Evolutionary conservation across 2,329 filamentous ascomycete genomes (phyloP), one percentile per base, ranked within the genome.

Genomic region (Trichoderma harzianum): DNA sequence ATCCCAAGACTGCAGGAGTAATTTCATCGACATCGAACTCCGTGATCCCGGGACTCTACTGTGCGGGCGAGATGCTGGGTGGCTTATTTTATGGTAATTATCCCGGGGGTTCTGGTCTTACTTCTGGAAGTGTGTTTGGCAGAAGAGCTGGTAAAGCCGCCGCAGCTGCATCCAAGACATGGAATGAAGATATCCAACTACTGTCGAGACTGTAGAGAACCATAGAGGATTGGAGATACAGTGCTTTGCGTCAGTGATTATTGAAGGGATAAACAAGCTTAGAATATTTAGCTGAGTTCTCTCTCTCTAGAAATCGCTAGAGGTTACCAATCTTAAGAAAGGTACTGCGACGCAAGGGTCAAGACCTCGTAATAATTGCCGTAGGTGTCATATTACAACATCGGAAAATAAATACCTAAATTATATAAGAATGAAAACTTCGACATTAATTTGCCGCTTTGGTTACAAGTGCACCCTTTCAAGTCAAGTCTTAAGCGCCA

Each of bases 11-110:
- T 0, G 84, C 87, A 0, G 83, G 82, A 3, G 85, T 91, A 1
- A 77, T 91, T 16, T 83, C 82, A 2, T 80, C 83, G 5, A 77
- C 79, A 1, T 86, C 83, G 0, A 82, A 81, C 1, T 75, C 76
- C 5, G 79, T 82, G n/a, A 83, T 92, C 6, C 83, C 84, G 0
- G 88, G 89, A 0, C 76, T 92, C 2, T 91, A 85, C 73, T 90
- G 88, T 74, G 86, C 83, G 3, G 90, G 90, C 0, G 90, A 92
- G 79, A 91, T 92, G 87, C 76, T 92, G 2, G 90, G 90, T 1
- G 89, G 89, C 0, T 76, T 91, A 24, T 91, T 91, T 74, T 89
- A 88, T 76, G 83, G 84, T 14, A 91, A 91, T 74, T 91, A 91
- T 75, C 89, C 88, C 0, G 89, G 89, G 5, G 89, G 89, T 0